Percentiles rank a stretch among this genome's conserved stretches.
These are phyloP conservation scores for Linnemannia elongata DNA, from an alignment of 192 early-diverging fungal species.

Conservation along the genomic window DNA sequence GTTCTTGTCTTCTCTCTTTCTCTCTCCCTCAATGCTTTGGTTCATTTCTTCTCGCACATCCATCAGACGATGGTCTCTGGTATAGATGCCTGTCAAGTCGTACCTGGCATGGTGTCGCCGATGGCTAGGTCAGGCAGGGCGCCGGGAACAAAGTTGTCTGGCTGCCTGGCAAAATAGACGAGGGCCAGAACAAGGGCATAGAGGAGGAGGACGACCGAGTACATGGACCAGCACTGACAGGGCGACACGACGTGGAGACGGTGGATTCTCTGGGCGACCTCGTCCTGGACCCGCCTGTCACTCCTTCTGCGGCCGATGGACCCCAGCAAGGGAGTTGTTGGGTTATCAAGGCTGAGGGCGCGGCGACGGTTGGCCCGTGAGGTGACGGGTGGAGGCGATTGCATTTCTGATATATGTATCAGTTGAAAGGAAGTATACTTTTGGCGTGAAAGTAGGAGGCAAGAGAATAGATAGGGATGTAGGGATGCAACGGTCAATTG, in stretches of 20 bases:
- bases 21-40: too few relatives aligned
- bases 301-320: slow-evolving; percentile 35
- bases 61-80: neutral
- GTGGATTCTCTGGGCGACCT: slow-evolving; percentile 24
- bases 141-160: slow-evolving; percentile 18
- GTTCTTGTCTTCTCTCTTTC: too few relatives aligned
- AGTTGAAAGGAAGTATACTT: neutral
- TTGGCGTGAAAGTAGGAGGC: neutral
- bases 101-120: slow-evolving; percentile 32
- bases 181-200: slow-evolving; percentile 17
- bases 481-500: neutral
- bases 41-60: neutral
- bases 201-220: slow-evolving; percentile 20
- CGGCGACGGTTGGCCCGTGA: slow-evolving; percentile 52
- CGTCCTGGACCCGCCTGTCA: slow-evolving; percentile 34
- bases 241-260: slow-evolving; percentile 27
- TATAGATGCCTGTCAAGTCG: neutral
- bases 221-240: slow-evolving; percentile 39
- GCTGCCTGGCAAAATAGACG: slow-evolving; percentile 24
- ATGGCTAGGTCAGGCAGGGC: slow-evolving; percentile 25
- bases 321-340: slow-evolving; percentile 29
- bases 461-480: neutral
- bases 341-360: slow-evolving; percentile 42
- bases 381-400: slow-evolving; percentile 34
- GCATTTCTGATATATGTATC: slow-evolving; percentile 15